Base-by-base conservation (phyloP, 2,329 filamentous ascomycete species). In the Aspergillus brunneoviolaceus region DNA sequence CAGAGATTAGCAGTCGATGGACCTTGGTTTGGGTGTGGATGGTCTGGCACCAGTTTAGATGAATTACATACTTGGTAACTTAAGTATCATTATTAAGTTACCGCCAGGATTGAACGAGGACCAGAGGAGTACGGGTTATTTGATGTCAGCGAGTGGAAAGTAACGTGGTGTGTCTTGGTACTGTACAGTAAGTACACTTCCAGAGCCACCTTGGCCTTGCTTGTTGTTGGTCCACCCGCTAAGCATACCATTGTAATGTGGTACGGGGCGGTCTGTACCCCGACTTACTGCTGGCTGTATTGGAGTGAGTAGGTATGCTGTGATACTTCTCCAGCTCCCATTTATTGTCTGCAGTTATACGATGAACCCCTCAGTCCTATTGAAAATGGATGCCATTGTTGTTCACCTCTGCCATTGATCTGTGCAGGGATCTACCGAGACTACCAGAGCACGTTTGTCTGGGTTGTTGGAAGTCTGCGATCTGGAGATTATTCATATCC, bases 211-310 rank as follows among this genome's bases (percentile, higher is more conserved):
- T 45, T 16, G 39, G 16, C 39, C 39, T 19, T 19, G 39, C 39
- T 45, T 45, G 14, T 9, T 16, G 14, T 19, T 45, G 16, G 39
- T 45, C 39, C 39, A 16, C 31, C 42, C 35, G 9, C 21, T 52
- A 52, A 23, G 33, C 51, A 35, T 52, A 39, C 29, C 31, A 14
- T 2, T n/a, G 52, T 55, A 14, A 5, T n/a, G 52, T 55, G 25
- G 52, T 47, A 55, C 52, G 47, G 52, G 9, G 14, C 14, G 21
- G 45, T 27, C 42, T 39, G 25, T 55, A 48, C 42, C 25, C 25
- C 27, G 52, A 55, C 52, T 45, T 19, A 54, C 52, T 48, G 52
- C 52, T 48, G 27, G 42, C 25, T 33, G 42, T 31, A 55, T 48
- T 55, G 39, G 52, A 35, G 52, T 55, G 39, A 55, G 14, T 21